Evolutionary conservation across 2,329 filamentous ascomycete species (phyloP).

Genomic region (Fusarium sp.): DNA sequence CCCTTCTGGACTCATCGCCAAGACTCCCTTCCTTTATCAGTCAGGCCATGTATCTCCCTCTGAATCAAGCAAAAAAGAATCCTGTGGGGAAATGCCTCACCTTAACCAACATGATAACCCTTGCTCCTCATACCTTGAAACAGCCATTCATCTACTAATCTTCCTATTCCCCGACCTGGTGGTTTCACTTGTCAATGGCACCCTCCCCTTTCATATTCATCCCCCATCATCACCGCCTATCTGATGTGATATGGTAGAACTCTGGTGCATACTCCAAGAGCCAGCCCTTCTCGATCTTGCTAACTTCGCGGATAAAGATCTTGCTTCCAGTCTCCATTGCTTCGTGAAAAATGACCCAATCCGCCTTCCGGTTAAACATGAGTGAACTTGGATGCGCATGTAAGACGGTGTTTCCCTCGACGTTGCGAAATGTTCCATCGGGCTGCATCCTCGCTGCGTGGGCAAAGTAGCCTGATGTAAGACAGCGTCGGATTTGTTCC

Average conservation of each 20-base stretch:
- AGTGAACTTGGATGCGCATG: slow-evolving; percentile 92
- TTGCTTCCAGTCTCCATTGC: slow-evolving; percentile 90
- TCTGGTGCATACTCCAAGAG: slow-evolving; percentile 87
- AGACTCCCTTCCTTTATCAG: slow-evolving; percentile 1
- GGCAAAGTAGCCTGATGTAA: slow-evolving; percentile 91
- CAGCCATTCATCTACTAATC: slow-evolving; percentile 26
- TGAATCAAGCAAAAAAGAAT: slow-evolving; percentile 27
- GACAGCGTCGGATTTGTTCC: slow-evolving; percentile 83
- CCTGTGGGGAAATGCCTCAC: slow-evolving; percentile 36
- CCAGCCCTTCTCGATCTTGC: slow-evolving; percentile 95
- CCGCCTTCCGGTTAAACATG: slow-evolving; percentile 95
- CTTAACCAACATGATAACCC: slow-evolving; percentile 16
- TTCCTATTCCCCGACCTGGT: slow-evolving; percentile 22
- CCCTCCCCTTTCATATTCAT: slow-evolving; percentile 23
- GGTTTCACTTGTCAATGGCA: slow-evolving; percentile 36
- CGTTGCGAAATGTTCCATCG: slow-evolving; percentile 88
- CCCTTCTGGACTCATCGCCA: not conserved
- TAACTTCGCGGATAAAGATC: slow-evolving; percentile 89
- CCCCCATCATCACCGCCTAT: slow-evolving; percentile 40
- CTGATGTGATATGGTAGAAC: slow-evolving; percentile 74
- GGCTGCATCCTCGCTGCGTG: slow-evolving; percentile 94
- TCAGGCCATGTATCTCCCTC: slow-evolving; percentile 30
- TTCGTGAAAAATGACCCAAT: slow-evolving; percentile 97
- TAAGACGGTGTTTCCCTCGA: slow-evolving; percentile 80
- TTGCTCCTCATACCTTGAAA: slow-evolving; percentile 37